These are phyloP conservation scores for Neolentinus lepideus DNA, from an alignment of 1,284 basidiomycete species.

Conservation along the genomic window DNA sequence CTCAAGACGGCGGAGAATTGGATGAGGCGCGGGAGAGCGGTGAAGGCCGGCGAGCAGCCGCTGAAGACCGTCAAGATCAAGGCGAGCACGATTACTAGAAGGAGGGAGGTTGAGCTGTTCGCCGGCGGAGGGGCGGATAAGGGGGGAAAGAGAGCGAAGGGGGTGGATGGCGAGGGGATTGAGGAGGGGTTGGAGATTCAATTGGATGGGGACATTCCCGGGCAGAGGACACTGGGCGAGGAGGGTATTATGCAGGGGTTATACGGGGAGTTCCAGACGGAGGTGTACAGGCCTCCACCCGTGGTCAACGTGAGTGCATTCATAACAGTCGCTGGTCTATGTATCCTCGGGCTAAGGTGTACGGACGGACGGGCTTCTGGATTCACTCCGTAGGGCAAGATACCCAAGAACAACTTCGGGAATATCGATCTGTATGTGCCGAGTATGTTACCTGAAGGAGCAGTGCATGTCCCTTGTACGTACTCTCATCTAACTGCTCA, in stretches of 20 bases:
- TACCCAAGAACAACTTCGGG: constrained; percentile 95
- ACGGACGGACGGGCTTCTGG: constrained; percentile 9
- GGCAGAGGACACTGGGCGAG: constrained; percentile 33
- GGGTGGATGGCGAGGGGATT: not conserved
- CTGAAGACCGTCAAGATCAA: constrained; percentile 89
- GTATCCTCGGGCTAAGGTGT: too few species aligned
- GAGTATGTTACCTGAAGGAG: constrained; percentile 90
- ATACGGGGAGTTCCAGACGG: constrained; percentile 85
- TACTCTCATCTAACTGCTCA: constrained; percentile 14
- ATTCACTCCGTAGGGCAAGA: constrained; percentile 57
- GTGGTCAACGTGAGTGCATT: constrained; percentile 74
- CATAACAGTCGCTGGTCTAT: too few species aligned
- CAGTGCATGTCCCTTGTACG: constrained; percentile 84
- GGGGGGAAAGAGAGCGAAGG: not conserved
- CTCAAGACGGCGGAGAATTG: constrained; percentile 93
- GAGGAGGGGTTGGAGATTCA: not conserved
- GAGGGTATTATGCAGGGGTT: constrained; percentile 76
- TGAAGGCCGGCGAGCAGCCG: constrained; percentile 75
- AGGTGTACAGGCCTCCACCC: constrained; percentile 72
- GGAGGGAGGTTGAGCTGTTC: constrained; percentile 79
- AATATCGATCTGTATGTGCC: constrained; percentile 96
- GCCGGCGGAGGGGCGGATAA: constrained; percentile 25
- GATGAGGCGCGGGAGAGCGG: constrained; percentile 80
- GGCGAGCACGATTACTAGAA: constrained; percentile 76
- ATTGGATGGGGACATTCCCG: constrained; percentile 11